phyloP scores from a whole-genome alignment of 1,284 basidiomycete genomes.

The Thelephora terrestris region DNA sequence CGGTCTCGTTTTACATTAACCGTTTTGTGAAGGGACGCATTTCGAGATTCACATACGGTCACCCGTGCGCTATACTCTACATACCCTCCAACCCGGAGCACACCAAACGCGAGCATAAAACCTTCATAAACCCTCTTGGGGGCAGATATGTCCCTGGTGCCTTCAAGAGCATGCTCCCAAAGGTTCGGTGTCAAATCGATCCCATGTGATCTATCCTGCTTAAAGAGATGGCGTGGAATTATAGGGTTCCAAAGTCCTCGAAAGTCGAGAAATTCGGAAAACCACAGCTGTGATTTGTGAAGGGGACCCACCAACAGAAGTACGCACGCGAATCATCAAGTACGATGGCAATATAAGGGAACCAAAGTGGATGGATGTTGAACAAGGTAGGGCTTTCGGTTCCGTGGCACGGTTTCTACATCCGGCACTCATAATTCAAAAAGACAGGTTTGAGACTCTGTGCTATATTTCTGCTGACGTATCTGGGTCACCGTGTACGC shows the following conservation, averaged over 20 bases:
- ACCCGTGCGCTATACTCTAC: constrained; percentile 18
- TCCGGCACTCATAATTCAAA: constrained; percentile 10
- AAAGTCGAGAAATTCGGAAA: constrained; percentile 33
- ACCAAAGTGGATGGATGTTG: constrained; percentile 12
- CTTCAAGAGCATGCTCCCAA: constrained; percentile 19
- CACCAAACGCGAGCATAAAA: constrained; percentile 14
- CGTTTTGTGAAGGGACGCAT: constrained; percentile 25
- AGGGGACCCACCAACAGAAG: constrained; percentile 32
- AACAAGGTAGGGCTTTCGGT: constrained; percentile 8
- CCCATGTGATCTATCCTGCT: neutral
- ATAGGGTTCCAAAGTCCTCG: constrained; percentile 26
- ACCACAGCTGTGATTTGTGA: too few species aligned
- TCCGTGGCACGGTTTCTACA: neutral
- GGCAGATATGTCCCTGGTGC: constrained; percentile 19
- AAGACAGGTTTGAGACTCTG: constrained; percentile 33
- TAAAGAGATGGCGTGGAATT: too few species aligned
- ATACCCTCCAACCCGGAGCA: constrained; percentile 23
- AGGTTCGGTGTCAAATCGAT: neutral
- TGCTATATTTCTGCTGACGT: constrained; percentile 35
- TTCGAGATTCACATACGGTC: constrained; percentile 26
- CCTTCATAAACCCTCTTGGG: constrained; percentile 21
- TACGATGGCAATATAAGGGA: too few species aligned
- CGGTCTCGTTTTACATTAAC: constrained; percentile 31
- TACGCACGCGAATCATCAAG: constrained; percentile 22
- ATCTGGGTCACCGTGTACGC: constrained; percentile 18